Evolutionary conservation across 2,329 filamentous ascomycete species (phyloP).

Genomic region (Hymenoscyphus repandus): DNA sequence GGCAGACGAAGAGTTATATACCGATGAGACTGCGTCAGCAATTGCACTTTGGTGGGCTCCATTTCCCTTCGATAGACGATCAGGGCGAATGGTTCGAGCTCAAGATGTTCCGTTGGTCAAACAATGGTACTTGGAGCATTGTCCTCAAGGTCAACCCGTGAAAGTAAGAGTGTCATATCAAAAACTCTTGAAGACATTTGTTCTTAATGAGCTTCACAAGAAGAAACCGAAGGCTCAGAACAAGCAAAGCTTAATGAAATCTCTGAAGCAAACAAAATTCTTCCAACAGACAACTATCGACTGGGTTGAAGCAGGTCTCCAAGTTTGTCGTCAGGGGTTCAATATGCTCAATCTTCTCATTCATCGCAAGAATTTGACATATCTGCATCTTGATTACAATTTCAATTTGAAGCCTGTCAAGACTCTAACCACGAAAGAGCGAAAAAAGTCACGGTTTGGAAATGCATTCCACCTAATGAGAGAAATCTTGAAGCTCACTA

Average conservation of each 20-base stretch:
- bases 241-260: constrained; percentile 85
- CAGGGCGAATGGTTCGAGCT: constrained; percentile 91
- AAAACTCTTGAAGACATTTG: constrained; percentile 92
- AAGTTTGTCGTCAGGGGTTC: constrained; percentile 96
- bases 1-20: constrained; percentile 82
- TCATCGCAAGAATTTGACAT: constrained; percentile 96
- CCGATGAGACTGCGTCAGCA: constrained; percentile 80
- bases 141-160: constrained; percentile 82
- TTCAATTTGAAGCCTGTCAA: constrained; percentile 99
- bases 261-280: constrained; percentile 94
- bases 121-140: constrained; percentile 97
- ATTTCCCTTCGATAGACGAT: constrained; percentile 89
- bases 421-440: constrained; percentile 95
- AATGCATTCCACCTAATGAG: constrained; percentile 99
- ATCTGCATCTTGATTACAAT: constrained; percentile 97
- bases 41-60: constrained; percentile 98
- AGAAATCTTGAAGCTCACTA: constrained; percentile 91
- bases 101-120: constrained; percentile 97
- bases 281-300: constrained; percentile 99
- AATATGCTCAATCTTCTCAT: constrained; percentile 99
- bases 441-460: constrained; percentile 98
- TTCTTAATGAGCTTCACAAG: constrained; percentile 94
- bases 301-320: constrained; percentile 97
- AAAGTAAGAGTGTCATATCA: constrained; percentile 98
- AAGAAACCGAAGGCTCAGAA: constrained; percentile 93